Conservation (phyloP, 805 yeast species). For the Myxozyma sirexii region DNA sequence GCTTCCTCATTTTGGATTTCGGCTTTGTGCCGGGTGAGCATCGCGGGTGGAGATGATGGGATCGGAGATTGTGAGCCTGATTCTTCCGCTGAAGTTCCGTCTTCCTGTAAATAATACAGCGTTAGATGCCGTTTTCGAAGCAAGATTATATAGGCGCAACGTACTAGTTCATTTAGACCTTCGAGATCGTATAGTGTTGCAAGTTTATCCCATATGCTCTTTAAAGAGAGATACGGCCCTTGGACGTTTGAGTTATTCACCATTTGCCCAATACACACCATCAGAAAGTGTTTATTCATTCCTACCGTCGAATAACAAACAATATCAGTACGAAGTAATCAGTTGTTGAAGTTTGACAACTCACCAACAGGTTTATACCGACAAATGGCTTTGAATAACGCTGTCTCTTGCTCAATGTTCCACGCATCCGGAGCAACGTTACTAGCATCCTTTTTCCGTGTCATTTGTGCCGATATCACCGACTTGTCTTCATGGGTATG, state of each 20-base stretch:
- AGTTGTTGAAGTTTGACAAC: too few species aligned
- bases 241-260: conserved; percentile 36
- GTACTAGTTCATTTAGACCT: conserved; percentile 57
- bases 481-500: neutral
- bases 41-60: conserved; percentile 10
- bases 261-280: conserved; percentile 42
- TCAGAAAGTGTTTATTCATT: conserved; percentile 44
- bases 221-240: conserved; percentile 45
- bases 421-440: conserved; percentile 44
- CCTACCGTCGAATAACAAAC: conserved; percentile 22
- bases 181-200: conserved; percentile 56
- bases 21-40: conserved; percentile 13
- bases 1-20: conserved; percentile 6
- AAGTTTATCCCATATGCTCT: conserved; percentile 63
- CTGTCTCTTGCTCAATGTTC: conserved; percentile 64
- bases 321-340: too few species aligned
- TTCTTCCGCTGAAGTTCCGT: conserved; percentile 23
- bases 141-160: conserved; percentile 30
- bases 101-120: conserved; percentile 29
- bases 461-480: conserved; percentile 5
- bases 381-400: conserved; percentile 62
- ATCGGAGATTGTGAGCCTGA: conserved; percentile 15
- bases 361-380: conserved; percentile 70
- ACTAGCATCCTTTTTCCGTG: conserved; percentile 6
- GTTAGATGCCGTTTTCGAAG: neutral